Conservation (phyloP, 805 yeast genomes). For the Zygotorulaspora sp. region DNA sequence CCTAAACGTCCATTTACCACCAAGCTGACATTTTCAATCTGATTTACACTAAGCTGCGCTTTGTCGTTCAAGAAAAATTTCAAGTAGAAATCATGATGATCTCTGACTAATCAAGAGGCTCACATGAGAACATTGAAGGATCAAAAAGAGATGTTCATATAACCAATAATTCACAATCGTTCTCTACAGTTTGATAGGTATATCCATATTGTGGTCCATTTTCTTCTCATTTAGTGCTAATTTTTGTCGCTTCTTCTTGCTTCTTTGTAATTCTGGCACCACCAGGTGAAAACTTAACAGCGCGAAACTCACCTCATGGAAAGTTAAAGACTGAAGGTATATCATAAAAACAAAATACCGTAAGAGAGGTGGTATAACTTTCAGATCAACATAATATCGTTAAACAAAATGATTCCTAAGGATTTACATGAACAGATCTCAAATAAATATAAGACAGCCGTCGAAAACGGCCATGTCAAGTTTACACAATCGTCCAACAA, state of each 20-base stretch:
- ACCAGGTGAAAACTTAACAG: constrained; percentile 1
- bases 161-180: too few species aligned
- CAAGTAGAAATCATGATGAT: too few species aligned
- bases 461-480: constrained; percentile 41
- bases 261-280: not conserved
- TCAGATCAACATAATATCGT: too few species aligned
- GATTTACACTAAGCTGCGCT: too few species aligned
- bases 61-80: too few species aligned
- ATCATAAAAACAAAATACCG: not conserved
- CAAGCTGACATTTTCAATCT: too few species aligned
- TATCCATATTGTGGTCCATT: not conserved
- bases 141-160: too few species aligned
- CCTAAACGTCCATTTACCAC: too few species aligned
- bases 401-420: constrained; percentile 33
- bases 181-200: not conserved
- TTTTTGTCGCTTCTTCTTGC: not conserved
- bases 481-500: constrained; percentile 47
- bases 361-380: too few species aligned
- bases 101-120: too few species aligned
- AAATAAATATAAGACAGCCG: constrained; percentile 46
- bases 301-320: not conserved
- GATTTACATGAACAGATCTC: constrained; percentile 37
- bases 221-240: not conserved
- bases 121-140: too few species aligned
- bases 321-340: too few species aligned